These are phyloP conservation scores for Phtheirospermum japonicum DNA, from an alignment of 257 asterid species.

Conservation along the genomic window DNA sequence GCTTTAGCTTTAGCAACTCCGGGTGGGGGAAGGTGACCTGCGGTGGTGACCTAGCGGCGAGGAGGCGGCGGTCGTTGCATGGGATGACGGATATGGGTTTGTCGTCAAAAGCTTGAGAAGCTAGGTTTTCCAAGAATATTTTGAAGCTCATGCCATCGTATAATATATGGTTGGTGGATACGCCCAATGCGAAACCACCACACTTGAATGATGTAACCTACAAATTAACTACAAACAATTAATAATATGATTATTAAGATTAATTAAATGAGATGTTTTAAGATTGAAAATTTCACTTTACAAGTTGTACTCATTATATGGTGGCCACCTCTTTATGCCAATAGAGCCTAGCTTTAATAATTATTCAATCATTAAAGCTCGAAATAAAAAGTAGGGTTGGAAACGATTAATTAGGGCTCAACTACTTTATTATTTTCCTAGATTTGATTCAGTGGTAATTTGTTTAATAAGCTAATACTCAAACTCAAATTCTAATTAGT, in stretches of 20 bases:
- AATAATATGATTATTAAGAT: not conserved
- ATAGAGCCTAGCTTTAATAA: too few relatives aligned
- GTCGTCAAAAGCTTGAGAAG: conserved; percentile 72
- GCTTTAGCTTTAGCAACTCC: conserved; percentile 63
- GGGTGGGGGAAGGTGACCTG: conserved; percentile 78
- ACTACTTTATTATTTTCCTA: too few relatives aligned
- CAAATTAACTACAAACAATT: not conserved
- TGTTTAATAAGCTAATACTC: too few relatives aligned
- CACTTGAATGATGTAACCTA: conserved; percentile 85
- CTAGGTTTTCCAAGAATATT: conserved; percentile 63
- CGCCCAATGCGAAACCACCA: conserved; percentile 75
- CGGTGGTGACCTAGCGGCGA: conserved; percentile 83
- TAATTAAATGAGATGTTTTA: not conserved
- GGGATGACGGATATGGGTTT: conserved; percentile 58
- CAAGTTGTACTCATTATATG: not conserved
- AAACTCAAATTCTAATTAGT: too few relatives aligned
- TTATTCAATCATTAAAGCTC: too few relatives aligned
- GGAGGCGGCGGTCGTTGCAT: conserved; percentile 59
- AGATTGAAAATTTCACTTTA: not conserved
- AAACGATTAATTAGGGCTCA: too few relatives aligned
- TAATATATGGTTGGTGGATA: conserved; percentile 60
- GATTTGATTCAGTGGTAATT: too few relatives aligned
- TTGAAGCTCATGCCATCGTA: conserved; percentile 77
- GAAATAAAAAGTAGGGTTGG: too few relatives aligned
- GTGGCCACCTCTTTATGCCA: too few relatives aligned